Conservation (phyloP, 2,329 filamentous ascomycete species). For the Pyrenophora teres region DNA sequence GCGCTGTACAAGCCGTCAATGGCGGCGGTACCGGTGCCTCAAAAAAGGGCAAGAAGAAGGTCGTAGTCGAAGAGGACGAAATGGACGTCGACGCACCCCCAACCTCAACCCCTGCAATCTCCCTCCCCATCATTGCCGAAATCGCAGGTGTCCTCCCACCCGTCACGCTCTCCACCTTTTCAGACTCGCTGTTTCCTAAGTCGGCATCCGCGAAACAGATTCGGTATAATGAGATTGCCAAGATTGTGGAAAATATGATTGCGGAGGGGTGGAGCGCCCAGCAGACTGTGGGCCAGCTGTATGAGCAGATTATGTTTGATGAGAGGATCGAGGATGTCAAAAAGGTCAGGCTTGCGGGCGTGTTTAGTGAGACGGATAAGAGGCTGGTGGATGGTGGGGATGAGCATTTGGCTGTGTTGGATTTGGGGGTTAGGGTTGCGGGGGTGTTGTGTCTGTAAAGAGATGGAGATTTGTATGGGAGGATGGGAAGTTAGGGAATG, state of each 20-base stretch:
- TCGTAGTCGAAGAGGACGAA: conserved; percentile 58
- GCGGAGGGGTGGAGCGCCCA: conserved; percentile 96
- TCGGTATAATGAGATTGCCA: conserved; percentile 73
- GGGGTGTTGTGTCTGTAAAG: conserved; percentile 63
- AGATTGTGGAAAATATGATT: conserved; percentile 85
- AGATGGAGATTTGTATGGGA: neutral
- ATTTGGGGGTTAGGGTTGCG: conserved; percentile 81
- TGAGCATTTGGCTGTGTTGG: conserved; percentile 89
- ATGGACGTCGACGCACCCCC: conserved; percentile 52
- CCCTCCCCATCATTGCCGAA: conserved; percentile 82
- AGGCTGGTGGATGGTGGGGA: conserved; percentile 91
- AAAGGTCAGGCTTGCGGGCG: conserved; percentile 85
- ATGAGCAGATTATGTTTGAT: conserved; percentile 80
- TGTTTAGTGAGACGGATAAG: conserved; percentile 96
- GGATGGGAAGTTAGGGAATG: no score
- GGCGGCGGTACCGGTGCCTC: conserved; percentile 23
- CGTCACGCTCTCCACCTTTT: conserved; percentile 69
- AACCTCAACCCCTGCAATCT: conserved; percentile 46
- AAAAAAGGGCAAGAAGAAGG: conserved; percentile 51
- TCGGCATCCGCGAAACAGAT: conserved; percentile 48
- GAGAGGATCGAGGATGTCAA: conserved; percentile 81
- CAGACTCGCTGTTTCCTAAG: conserved; percentile 74
- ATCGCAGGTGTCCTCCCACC: conserved; percentile 94
- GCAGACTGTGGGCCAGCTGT: conserved; percentile 84
- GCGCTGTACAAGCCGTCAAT: conserved; percentile 54